phyloP scores from a whole-genome alignment of 164 flowering plant species.

The Liquidambar formosana region DNA sequence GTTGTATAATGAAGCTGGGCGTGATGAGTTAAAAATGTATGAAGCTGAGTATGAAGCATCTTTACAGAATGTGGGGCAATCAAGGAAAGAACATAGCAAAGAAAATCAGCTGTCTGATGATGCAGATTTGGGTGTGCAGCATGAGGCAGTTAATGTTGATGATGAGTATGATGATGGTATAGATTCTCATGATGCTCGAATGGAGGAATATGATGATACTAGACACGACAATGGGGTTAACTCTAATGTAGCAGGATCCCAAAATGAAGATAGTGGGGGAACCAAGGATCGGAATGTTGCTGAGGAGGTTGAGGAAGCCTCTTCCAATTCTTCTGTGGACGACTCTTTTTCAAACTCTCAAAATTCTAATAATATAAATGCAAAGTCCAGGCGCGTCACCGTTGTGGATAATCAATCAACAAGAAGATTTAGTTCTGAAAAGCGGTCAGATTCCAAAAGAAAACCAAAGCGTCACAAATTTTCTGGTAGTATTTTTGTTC shows the following conservation, averaged over 20 bases:
- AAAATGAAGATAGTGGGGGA: conserved; percentile 18
- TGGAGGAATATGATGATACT: conserved; percentile 44
- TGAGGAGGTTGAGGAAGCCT: conserved; percentile 27
- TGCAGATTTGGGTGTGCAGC: conserved; percentile 19
- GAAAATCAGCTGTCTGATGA: conserved; percentile 25
- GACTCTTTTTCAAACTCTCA: conserved; percentile 26
- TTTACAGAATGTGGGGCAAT: conserved; percentile 40
- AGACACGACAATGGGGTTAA: conserved; percentile 28
- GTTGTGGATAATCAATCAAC: conserved; percentile 26
- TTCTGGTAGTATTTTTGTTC: conserved; percentile 38
- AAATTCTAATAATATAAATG: conserved; percentile 19
- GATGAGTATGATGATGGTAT: conserved; percentile 87
- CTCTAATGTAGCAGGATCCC: conserved; percentile 21
- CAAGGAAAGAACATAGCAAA: conserved; percentile 20
- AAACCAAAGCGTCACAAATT: conserved; percentile 52
- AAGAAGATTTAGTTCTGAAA: conserved; percentile 36
- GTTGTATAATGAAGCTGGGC: conserved; percentile 95
- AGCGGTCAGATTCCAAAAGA: conserved; percentile 38
- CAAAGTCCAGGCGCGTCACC: conserved; percentile 27
- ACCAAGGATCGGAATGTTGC: conserved; percentile 16
- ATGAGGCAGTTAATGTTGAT: conserved; percentile 46
- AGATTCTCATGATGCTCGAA: conserved; percentile 57
- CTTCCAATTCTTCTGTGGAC: conserved; percentile 15
- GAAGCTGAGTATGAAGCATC: conserved; percentile 92
- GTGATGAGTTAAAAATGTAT: conserved; percentile 76